Percentiles rank a stretch among this genome's conserved stretches.
phyloP scores from a whole-genome alignment of 495 filamentous ascomycete genomes.

The Podospora sp. region DNA sequence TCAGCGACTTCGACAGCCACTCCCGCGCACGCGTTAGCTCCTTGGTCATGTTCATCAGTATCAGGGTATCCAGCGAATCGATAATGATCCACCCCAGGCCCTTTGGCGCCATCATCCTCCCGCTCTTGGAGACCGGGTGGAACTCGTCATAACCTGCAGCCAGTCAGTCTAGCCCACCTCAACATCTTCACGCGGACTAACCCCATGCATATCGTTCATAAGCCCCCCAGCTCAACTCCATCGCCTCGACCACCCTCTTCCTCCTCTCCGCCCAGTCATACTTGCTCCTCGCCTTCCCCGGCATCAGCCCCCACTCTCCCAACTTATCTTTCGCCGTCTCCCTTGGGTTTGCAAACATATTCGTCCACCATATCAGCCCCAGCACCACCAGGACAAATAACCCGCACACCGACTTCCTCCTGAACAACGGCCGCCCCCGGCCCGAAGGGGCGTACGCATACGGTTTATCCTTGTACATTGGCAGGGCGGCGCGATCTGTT shows the following conservation, averaged over 20 bases:
- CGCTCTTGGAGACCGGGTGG: constrained; percentile 77
- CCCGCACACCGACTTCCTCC: constrained; percentile 57
- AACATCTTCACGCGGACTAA: constrained; percentile 45
- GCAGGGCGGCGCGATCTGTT: constrained; percentile 62
- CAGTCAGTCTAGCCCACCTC: constrained; percentile 7
- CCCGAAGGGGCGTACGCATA: constrained; percentile 65
- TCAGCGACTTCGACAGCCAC: constrained; percentile 83
- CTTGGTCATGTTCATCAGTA: constrained; percentile 95
- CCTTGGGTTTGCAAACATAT: constrained; percentile 48
- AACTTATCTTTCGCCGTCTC: constrained; percentile 32
- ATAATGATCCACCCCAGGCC: constrained; percentile 98
- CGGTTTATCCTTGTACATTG: constrained; percentile 99
- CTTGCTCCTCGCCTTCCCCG: constrained; percentile 38
- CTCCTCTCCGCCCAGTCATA: constrained; percentile 75
- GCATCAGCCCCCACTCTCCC: constrained; percentile 49
- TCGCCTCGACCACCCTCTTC: constrained; percentile 86
- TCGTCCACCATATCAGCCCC: constrained; percentile 60
- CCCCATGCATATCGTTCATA: constrained; percentile 96
- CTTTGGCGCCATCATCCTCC: constrained; percentile 76
- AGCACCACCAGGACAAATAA: constrained; percentile 54
- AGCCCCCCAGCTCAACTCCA: constrained; percentile 85
- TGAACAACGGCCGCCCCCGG: constrained; percentile 50
- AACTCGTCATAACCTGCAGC: constrained; percentile 79
- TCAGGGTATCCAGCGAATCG: constrained; percentile 92
- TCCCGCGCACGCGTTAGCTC: constrained; percentile 81